phyloP scores from a whole-genome alignment of 495 filamentous ascomycete species.

The Penicillium psychrofluorescens region DNA sequence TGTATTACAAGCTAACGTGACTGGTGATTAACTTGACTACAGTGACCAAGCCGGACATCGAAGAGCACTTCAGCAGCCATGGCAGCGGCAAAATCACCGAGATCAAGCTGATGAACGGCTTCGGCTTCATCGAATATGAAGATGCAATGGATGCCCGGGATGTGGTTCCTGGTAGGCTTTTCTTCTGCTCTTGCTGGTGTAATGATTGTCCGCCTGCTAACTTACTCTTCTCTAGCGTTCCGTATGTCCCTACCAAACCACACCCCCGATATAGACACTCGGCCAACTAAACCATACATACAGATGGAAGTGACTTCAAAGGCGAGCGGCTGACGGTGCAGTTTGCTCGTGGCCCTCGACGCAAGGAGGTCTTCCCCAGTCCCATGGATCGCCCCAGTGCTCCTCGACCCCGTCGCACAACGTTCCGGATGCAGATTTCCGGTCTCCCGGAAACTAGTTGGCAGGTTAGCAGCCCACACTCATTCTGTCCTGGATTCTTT shows the following conservation, averaged over 20 bases:
- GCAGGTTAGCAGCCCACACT: constrained; percentile 87
- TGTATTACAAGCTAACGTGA: constrained; percentile 12
- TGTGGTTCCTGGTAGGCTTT: constrained; percentile 81
- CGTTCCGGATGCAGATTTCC: constrained; percentile 93
- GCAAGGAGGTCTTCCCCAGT: constrained; percentile 66
- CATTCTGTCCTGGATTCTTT: constrained; percentile 41
- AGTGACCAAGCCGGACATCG: constrained; percentile 96
- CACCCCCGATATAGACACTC: constrained; percentile 9
- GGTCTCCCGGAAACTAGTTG: constrained; percentile 99
- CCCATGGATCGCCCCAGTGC: constrained; percentile 60
- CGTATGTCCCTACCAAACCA: constrained; percentile 33
- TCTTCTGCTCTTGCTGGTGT: neutral
- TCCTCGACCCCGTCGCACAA: constrained; percentile 89
- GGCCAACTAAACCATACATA: constrained; percentile 7
- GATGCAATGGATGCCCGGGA: constrained; percentile 95
- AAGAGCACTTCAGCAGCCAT: constrained; percentile 90
- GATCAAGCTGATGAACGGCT: constrained; percentile 99
- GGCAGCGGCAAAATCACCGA: constrained; percentile 95
- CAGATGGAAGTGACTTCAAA: constrained; percentile 97
- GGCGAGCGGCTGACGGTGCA: constrained; percentile 94
- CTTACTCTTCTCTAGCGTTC: constrained; percentile 34
- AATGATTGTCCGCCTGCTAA: constrained; percentile 9
- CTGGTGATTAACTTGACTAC: constrained; percentile 20
- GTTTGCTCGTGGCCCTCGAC: constrained; percentile 91
- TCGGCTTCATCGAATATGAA: constrained; percentile 99